phyloP scores from a whole-genome alignment of 2,329 filamentous ascomycete genomes.

The Rhynchosporium secalis region DNA sequence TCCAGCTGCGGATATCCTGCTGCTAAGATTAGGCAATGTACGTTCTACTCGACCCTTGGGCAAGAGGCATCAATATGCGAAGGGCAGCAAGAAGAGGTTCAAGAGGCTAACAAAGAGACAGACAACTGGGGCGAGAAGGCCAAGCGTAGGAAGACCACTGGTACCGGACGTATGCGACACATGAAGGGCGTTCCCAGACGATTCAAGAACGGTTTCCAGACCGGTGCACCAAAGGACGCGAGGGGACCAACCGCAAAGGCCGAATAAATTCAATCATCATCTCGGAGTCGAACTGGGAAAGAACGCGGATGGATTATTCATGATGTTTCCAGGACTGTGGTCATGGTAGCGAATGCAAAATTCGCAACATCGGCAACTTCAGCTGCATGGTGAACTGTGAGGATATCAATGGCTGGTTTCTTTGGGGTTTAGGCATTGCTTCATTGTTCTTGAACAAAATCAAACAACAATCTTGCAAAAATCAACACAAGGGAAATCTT shows the following conservation, averaged over 20 bases:
- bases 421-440: conserved; percentile 18
- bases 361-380: conserved; percentile 34
- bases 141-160: conserved; percentile 99
- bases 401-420: conserved; percentile 20
- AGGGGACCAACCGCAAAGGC: conserved; percentile 56
- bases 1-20: conserved; percentile 92
- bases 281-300: conserved; percentile 41
- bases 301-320: conserved; percentile 36
- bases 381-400: conserved; percentile 26
- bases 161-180: conserved; percentile 93
- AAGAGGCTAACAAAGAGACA: conserved; percentile 68
- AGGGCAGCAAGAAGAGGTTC: conserved; percentile 72
- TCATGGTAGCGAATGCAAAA: conserved; percentile 41
- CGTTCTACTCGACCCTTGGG: conserved; percentile 47
- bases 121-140: conserved; percentile 99
- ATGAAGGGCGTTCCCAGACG: conserved; percentile 88
- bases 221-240: conserved; percentile 80
- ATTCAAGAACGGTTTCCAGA: conserved; percentile 98
- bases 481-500: background rate
- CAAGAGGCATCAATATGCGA: conserved; percentile 25
- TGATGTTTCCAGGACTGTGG: conserved; percentile 36
- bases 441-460: conserved; percentile 13
- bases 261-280: conserved; percentile 40
- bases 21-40: conserved; percentile 99
- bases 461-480: conserved; percentile 18